Conservation (phyloP, 345 rosid species). For the Populus davidiana region DNA sequence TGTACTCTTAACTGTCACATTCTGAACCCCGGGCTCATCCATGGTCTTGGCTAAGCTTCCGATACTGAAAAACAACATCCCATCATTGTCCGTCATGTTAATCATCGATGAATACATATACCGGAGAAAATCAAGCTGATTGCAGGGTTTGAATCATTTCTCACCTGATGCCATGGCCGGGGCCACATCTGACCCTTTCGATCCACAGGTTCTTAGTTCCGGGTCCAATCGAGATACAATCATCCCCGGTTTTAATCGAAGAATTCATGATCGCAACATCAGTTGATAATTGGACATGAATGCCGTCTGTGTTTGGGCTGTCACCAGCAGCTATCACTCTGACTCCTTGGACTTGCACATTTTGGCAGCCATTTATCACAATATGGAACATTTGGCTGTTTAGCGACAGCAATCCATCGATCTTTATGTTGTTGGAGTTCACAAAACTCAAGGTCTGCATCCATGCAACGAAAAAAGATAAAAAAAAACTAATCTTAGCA, state of each 20-base stretch:
- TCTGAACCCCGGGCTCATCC: neutral
- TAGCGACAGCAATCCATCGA: constrained; percentile 7
- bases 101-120: no score
- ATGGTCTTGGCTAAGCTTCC: neutral
- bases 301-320: constrained; percentile 14
- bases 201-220: constrained; percentile 8
- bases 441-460: constrained; percentile 14
- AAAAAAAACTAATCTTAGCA: no score
- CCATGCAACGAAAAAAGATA: neutral
- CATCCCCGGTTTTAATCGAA: neutral
- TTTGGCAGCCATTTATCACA: constrained; percentile 2
- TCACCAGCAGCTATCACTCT: constrained; percentile 4
- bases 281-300: constrained; percentile 5
- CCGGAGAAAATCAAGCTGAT: neutral
- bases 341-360: neutral
- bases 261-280: neutral
- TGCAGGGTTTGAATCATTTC: neutral
- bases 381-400: constrained; percentile 9
- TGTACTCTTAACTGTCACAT: neutral
- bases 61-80: constrained; percentile 3
- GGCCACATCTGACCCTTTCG: neutral
- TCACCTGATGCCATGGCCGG: constrained; percentile 13
- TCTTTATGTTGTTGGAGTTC: constrained; percentile 10
- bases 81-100: neutral
- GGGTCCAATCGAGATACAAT: constrained; percentile 16